Evolutionary conservation across 2,329 filamentous ascomycete genomes (phyloP).

Genomic region (Parafenestella ontariensis): DNA sequence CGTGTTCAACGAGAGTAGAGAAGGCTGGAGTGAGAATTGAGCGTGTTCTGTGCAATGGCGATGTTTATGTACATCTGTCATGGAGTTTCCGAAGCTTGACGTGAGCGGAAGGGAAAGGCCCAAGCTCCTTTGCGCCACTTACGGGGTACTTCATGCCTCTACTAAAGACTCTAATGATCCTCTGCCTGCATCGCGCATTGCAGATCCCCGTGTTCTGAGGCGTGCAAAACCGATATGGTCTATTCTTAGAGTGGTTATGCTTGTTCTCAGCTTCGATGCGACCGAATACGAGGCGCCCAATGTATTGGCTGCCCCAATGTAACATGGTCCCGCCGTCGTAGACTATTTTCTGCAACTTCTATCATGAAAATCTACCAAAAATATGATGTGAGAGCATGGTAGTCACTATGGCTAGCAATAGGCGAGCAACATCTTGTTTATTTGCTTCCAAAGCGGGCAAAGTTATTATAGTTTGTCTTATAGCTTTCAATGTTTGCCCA

Average conservation of each 20-base stretch:
- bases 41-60: not conserved
- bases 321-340: not conserved
- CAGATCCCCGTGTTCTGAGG: not conserved
- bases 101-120: not conserved
- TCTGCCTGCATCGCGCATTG: not conserved
- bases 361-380: not conserved
- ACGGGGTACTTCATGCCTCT: not conserved
- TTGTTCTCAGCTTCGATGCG: not conserved
- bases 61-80: constrained; percentile 5
- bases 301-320: not conserved
- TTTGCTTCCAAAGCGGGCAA: not conserved
- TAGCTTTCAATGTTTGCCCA: not conserved
- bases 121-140: constrained; percentile 7
- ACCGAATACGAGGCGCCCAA: not conserved
- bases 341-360: not conserved
- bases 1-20: not conserved
- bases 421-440: too few species aligned
- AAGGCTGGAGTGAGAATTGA: not conserved
- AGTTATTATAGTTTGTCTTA: not conserved
- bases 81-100: not conserved
- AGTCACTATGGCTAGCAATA: too few species aligned
- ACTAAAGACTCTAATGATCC: not conserved
- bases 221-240: not conserved
- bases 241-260: not conserved
- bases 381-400: not conserved